Evolutionary conservation across 768 basidiomycete species (phyloP), one percentile per base, ranked within the genome.

Genomic region (Leccinum aurantiacum): DNA sequence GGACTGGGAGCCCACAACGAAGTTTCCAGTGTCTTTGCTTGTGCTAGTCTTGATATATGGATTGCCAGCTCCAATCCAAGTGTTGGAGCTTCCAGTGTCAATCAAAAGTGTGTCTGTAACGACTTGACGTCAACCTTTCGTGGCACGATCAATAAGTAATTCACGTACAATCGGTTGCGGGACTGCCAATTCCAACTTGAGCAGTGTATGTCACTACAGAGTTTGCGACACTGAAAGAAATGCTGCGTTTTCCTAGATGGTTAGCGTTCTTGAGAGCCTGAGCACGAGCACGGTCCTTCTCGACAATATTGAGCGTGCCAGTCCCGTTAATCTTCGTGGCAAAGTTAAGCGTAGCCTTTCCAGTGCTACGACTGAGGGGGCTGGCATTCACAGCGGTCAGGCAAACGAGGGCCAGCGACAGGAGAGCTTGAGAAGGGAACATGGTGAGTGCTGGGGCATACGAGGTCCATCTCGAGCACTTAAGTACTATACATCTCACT

Each of bases 1-100:
- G 17, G 2, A 33, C 7, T 3, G 8, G 6, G 51, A 17, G 57
- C 61, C 3, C 48, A 62, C 63, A 1, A 63, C 35, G 0, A 10
- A 38, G 31, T 60, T 56, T 44, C 47, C 73, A 62, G 63, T 78
- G 60, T 70, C 58, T 7, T 61, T 19, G 14, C 58, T 59, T 38
- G 75, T 77, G 9, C 59, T 54, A 11, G 72, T 73, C 53, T 69
- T 63, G 7, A 19, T 53, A 61, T 65, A 74, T 5, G 71, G 57
- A 49, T 71, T 74, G 62, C 69, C 66, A 22, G 60, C 67, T 13
- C 70, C 70, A 19, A 71, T 33, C 70, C 67, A 71, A 3, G 70
- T 71, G 49, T 71, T 71, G 2, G 68, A 66, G 27, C 66, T 70
- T 31, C 70, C 70, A 8, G 70, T 71, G 53, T 71, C 70, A 10